Percentiles rank a stretch among this genome's conserved stretches.
Conservation (phyloP, 495 filamentous ascomycete species). For the Trypethelium eluteriae region DNA sequence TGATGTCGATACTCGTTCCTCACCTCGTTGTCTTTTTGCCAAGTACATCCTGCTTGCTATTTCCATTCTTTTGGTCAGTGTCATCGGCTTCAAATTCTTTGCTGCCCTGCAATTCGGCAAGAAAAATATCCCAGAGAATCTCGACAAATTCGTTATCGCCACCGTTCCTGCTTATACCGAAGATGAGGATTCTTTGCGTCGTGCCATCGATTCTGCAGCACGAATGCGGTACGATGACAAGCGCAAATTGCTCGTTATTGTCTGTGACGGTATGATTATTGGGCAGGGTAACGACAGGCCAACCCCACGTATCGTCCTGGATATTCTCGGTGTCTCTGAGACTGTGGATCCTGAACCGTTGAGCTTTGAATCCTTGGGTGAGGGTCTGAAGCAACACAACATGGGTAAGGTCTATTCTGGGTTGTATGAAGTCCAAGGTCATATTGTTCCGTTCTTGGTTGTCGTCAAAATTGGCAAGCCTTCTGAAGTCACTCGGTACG, state of each 20-base stretch:
- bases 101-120: slow-evolving; percentile 87
- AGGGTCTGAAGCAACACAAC: slow-evolving; percentile 96
- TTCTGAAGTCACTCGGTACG: slow-evolving; percentile 70
- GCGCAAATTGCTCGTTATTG: slow-evolving; percentile 84
- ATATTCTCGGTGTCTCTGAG: slow-evolving; percentile 92
- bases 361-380: slow-evolving; percentile 93
- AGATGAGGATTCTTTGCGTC: slow-evolving; percentile 92
- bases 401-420: slow-evolving; percentile 99
- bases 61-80: slow-evolving; percentile 66
- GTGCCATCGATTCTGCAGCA: slow-evolving; percentile 92
- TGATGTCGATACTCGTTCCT: slow-evolving; percentile 85
- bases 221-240: slow-evolving; percentile 98
- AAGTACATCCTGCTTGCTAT: slow-evolving; percentile 89
- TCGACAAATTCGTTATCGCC: slow-evolving; percentile 97
- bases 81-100: slow-evolving; percentile 94
- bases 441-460: slow-evolving; percentile 96
- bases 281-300: slow-evolving; percentile 95
- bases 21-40: slow-evolving; percentile 74
- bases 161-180: slow-evolving; percentile 98
- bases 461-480: slow-evolving; percentile 97
- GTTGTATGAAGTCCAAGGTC: slow-evolving; percentile 93
- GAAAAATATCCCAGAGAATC: slow-evolving; percentile 87
- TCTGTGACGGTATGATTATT: slow-evolving; percentile 99
- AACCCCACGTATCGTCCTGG: slow-evolving; percentile 90
- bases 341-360: slow-evolving; percentile 92